Base-by-base conservation (phyloP, 179 eudicot genomes). In the Carnegiea gigantea region DNA sequence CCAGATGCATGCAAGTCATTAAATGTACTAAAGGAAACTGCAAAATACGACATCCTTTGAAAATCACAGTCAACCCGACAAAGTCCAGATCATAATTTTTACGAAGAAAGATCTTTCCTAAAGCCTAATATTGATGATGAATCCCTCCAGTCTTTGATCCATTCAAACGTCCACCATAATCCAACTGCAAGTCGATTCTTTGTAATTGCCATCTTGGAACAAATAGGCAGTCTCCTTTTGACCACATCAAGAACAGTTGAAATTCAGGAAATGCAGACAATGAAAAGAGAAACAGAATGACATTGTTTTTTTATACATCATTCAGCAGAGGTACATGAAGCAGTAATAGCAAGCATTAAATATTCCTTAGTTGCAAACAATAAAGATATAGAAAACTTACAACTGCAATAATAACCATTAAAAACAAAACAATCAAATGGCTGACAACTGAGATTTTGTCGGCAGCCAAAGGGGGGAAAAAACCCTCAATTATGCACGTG, bases 101-200 rank as follows among this genome's bases (percentile, higher is more conserved):
- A 23, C 11, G 21, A 57, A 33, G 36, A 75, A 48, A 30, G 43
- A 9, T 57, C 49, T 60, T 24, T 48, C 28, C 59, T 60, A 2
- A 62, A 74, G 78, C 23, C 78, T 60, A n/a, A 67, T 49, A 64
- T 13, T 46, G 46, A 48, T 5, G 30, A 40, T 59, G 78, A 62
- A 1, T 33, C 24, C 71, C 64, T 53, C 28, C 40, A 65, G 24
- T 0, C 46, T 70, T 9, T 6, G 9, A 43, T 70, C 10, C 13
- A 17, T 33, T 36, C 40, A 23, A 30, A 57, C 43, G 9, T 40
- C n/a, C 74, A 13, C n/a, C 54, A 75, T 14, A 46, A 21, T 24
- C 36, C 24, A 20, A 30, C 14, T 24, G 15, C 11, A 80, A 38
- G 77, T 44, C n/a, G 44, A 43, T 15, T 20, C 67, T 59, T 54